Conservation (phyloP, 1,139 yeast species). For the Kluyveromyces marxianus region DNA sequence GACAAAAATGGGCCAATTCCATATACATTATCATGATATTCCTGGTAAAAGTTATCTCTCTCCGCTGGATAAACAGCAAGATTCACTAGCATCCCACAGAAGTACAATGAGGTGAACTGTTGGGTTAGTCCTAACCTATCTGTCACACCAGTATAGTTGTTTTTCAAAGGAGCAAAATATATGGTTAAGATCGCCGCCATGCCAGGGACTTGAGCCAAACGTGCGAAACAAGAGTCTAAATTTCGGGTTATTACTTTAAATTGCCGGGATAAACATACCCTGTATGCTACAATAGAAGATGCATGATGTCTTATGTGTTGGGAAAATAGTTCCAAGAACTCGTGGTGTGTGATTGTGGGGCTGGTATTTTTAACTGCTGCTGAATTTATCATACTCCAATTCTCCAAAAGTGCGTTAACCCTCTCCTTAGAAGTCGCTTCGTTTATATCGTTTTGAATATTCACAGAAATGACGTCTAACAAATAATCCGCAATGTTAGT, state of each 20-base stretch:
- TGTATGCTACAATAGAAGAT: constrained; percentile 33
- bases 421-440: constrained; percentile 29
- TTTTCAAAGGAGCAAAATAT: constrained; percentile 62
- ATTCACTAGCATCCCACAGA: constrained; percentile 73
- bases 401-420: constrained; percentile 39
- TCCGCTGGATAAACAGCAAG: constrained; percentile 69
- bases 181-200: constrained; percentile 61
- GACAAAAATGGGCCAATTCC: constrained; percentile 59
- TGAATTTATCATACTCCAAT: constrained; percentile 36
- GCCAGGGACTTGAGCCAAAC: constrained; percentile 60
- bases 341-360: constrained; percentile 9
- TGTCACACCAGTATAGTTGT: constrained; percentile 50
- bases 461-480: constrained; percentile 55
- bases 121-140: constrained; percentile 72
- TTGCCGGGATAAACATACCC: constrained; percentile 40
- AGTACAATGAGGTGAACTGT: constrained; percentile 64
- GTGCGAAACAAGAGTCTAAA: constrained; percentile 54
- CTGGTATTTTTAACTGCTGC: constrained; percentile 2
- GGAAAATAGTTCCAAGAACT: constrained; percentile 15
- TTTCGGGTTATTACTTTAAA: constrained; percentile 50
- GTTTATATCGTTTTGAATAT: constrained; percentile 25
- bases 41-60: constrained; percentile 69
- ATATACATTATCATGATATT: constrained; percentile 66
- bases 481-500: constrained; percentile 69
- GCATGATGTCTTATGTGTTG: constrained; percentile 25